Percentiles rank a stretch among this genome's conserved stretches.
Evolutionary conservation across 208 protist genomes (phyloP).

Genomic region (Naegleria lovaniensis): DNA sequence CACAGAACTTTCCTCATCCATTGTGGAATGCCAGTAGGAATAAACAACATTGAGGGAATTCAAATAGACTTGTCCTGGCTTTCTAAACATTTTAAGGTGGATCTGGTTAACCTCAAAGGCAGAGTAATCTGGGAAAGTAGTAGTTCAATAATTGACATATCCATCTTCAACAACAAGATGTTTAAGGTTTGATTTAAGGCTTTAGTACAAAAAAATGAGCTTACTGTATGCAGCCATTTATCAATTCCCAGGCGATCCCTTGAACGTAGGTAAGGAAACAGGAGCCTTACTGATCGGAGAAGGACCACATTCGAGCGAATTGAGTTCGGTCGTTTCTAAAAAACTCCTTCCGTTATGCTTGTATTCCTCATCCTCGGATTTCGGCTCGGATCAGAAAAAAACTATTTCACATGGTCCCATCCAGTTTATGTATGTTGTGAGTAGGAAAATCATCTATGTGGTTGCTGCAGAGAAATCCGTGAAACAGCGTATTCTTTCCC

Average conservation of each 20-base stretch:
- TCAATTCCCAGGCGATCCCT: not conserved
- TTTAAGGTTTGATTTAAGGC: too few relatives aligned
- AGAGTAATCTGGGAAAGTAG: too few relatives aligned
- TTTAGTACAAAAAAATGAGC: not conserved
- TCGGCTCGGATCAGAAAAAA: not conserved
- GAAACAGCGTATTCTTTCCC: not conserved
- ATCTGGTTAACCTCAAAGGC: too few relatives aligned
- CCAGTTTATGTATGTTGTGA: not conserved
- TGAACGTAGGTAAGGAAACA: too few relatives aligned
- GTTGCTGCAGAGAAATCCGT: not conserved
- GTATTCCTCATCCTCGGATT: not conserved
- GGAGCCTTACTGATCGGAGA: not conserved
- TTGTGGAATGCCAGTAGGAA: too few relatives aligned
- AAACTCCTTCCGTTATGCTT: not conserved
- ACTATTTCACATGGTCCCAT: not conserved
- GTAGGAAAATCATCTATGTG: not conserved
- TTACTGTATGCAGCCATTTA: not conserved
- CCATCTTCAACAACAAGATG: too few relatives aligned
- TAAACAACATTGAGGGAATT: too few relatives aligned
- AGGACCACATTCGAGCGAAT: not conserved
- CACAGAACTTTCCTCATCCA: too few relatives aligned
- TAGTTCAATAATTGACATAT: too few relatives aligned
- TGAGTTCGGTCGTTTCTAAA: not conserved
- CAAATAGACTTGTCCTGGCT: too few relatives aligned
- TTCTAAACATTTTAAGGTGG: too few relatives aligned